Evolutionary conservation across 495 filamentous ascomycete species (phyloP).

Genomic region (Physcia stellaris): DNA sequence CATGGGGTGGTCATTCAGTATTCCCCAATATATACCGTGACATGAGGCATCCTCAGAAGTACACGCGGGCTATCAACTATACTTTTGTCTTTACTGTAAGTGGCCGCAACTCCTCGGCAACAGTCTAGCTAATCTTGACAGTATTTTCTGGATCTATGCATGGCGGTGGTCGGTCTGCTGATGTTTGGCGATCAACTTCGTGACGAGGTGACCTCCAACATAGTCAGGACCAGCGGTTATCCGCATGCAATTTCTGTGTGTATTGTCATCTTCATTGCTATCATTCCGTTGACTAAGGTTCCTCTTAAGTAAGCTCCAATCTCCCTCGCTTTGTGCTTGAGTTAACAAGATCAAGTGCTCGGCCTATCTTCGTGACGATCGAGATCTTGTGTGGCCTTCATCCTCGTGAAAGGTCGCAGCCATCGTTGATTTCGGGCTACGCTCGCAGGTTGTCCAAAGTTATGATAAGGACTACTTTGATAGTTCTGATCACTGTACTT

Average conservation of each 20-base stretch:
- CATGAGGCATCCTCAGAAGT: conserved; percentile 90
- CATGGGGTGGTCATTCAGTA: conserved; percentile 90
- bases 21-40: conserved; percentile 97
- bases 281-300: conserved; percentile 90
- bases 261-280: conserved; percentile 73
- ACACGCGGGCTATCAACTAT: conserved; percentile 56
- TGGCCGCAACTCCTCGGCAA: not conserved
- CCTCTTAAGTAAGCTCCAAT: conserved; percentile 57
- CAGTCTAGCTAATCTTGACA: conserved; percentile 21
- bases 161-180: conserved; percentile 69
- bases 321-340: not conserved
- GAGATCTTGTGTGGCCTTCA: conserved; percentile 70
- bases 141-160: conserved; percentile 65
- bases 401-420: conserved; percentile 30
- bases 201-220: conserved; percentile 84
- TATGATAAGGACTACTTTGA: conserved; percentile 43
- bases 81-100: conserved; percentile 86
- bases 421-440: conserved; percentile 30
- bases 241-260: conserved; percentile 59
- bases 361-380: conserved; percentile 72
- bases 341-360: conserved; percentile 33
- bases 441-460: conserved; percentile 46
- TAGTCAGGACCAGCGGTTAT: conserved; percentile 60
- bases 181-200: conserved; percentile 86
- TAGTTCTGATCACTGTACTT: conserved; percentile 48